A percentile compares a stretch with the other conserved stretches of the same genome.
Evolutionary conservation across 805 yeast species (phyloP).

Genomic region (Citeromyces nyonsensis): DNA sequence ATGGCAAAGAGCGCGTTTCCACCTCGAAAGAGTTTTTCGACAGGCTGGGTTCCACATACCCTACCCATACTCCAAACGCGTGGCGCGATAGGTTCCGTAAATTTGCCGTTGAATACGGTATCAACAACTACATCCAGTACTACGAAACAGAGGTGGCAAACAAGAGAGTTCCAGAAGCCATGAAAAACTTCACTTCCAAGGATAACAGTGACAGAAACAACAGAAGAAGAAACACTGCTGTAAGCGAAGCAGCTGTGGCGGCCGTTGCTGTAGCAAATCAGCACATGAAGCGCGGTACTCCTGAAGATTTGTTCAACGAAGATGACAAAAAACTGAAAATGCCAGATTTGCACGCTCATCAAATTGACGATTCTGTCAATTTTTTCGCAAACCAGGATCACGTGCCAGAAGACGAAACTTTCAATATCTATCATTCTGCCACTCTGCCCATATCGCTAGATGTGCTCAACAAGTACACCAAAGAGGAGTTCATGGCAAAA

Average conservation of each 20-base stretch:
- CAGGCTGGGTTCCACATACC: constrained; percentile 19
- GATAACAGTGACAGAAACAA: constrained; percentile 7
- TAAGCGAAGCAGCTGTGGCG: neutral
- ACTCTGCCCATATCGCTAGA: neutral
- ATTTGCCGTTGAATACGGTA: constrained; percentile 48
- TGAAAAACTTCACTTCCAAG: constrained; percentile 37
- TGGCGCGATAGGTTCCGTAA: constrained; percentile 77
- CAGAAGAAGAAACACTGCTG: constrained; percentile 5
- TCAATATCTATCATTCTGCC: neutral
- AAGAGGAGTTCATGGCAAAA: constrained; percentile 1
- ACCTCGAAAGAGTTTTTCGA: constrained; percentile 5
- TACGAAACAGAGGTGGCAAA: constrained; percentile 25
- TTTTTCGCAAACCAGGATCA: neutral
- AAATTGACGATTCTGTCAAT: neutral
- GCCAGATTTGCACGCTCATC: neutral
- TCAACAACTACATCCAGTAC: constrained; percentile 36
- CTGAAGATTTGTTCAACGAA: neutral
- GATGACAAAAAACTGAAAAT: neutral
- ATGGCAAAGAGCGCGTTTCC: constrained; percentile 2
- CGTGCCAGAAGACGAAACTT: neutral
- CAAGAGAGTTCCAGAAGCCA: constrained; percentile 31
- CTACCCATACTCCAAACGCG: constrained; percentile 50
- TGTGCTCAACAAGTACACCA: neutral
- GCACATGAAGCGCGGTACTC: neutral
- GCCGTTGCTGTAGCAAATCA: neutral